Conservation (phyloP, 2,329 filamentous ascomycete species). For the Colletotrichum tanaceti region DNA sequence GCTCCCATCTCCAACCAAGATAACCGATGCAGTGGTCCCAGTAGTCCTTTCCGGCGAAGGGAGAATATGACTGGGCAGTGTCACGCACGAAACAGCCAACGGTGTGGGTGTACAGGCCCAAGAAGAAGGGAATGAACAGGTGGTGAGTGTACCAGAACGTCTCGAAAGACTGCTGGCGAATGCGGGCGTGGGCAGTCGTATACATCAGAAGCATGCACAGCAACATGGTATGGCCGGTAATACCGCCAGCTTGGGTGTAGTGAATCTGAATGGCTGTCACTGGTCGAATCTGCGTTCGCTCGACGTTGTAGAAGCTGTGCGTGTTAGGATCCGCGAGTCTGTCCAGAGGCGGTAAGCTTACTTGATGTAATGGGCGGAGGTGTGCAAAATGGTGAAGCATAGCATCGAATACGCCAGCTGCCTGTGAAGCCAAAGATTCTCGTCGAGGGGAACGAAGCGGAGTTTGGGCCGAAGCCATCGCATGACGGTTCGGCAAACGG, state of each 20-base stretch:
- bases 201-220: constrained; percentile 99
- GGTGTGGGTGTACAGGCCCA: constrained; percentile 95
- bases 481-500: constrained; percentile 93
- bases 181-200: constrained; percentile 91
- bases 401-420: constrained; percentile 92
- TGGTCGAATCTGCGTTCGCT: constrained; percentile 83
- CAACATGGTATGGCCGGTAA: constrained; percentile 97
- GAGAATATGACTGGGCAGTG: constrained; percentile 76
- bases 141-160: constrained; percentile 99
- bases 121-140: constrained; percentile 94
- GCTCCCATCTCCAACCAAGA: constrained; percentile 96
- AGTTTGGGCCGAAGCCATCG: constrained; percentile 87
- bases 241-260: constrained; percentile 87
- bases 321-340: constrained; percentile 31
- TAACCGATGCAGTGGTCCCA: constrained; percentile 97
- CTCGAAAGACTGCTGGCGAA: constrained; percentile 96
- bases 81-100: constrained; percentile 97
- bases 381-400: constrained; percentile 83
- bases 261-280: constrained; percentile 89
- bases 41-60: constrained; percentile 83
- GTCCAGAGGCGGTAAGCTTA: constrained; percentile 55
- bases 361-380: constrained; percentile 91
- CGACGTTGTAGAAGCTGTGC: constrained; percentile 90
- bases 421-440: constrained; percentile 96
- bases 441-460: constrained; percentile 90